A percentile compares a stretch with the other conserved stretches of the same genome.
These are phyloP conservation scores for Talaromyces albobiverticillius DNA, from an alignment of 2,329 filamentous ascomycete genomes.

Conservation along the genomic window DNA sequence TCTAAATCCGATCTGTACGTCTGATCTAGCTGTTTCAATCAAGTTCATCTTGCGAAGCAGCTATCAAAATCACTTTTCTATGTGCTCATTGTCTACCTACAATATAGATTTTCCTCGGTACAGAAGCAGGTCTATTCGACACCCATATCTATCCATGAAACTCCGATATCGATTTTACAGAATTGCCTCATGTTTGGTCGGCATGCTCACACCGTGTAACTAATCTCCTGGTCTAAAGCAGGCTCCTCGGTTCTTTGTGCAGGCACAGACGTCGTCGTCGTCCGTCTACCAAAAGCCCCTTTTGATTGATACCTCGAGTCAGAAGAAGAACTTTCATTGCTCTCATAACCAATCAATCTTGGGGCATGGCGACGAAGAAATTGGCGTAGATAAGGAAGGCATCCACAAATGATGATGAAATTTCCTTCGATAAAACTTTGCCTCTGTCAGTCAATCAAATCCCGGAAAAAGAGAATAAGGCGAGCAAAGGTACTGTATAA, in stretches of 20 bases:
- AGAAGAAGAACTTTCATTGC: background rate
- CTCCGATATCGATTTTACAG: no score
- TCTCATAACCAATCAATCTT: constrained; percentile 15
- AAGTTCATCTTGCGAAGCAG: no score
- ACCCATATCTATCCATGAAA: no score
- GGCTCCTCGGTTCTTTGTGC: background rate
- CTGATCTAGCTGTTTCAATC: no score
- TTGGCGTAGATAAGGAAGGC: constrained; percentile 24
- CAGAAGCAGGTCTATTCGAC: no score
- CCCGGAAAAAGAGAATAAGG: background rate
- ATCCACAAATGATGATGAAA: constrained; percentile 24
- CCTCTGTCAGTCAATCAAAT: background rate
- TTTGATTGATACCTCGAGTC: background rate
- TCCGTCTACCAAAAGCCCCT: background rate
- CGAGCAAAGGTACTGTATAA: background rate
- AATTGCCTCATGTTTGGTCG: no score
- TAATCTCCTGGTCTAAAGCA: background rate
- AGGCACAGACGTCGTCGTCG: background rate
- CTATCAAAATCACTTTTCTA: no score
- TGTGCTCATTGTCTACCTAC: no score
- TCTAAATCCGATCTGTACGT: no score
- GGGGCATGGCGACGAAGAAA: constrained; percentile 23
- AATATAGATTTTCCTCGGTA: no score
- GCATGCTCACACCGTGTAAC: background rate
- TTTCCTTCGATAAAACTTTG: constrained; percentile 25